Base-by-base conservation (phyloP, 345 rosid species). In the Gossypium mustelinum region DNA sequence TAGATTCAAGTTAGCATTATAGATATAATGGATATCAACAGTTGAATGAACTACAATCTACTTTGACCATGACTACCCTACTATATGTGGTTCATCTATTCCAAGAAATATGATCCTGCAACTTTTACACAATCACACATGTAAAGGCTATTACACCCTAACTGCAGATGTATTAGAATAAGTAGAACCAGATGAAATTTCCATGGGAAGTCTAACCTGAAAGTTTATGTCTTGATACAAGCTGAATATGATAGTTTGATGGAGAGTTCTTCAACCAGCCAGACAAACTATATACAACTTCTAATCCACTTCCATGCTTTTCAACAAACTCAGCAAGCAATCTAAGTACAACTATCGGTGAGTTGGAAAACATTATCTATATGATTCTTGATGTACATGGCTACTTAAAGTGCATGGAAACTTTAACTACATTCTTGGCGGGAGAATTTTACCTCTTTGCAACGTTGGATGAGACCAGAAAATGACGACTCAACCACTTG, bases 401-500 rank as follows among this genome's bases (percentile, higher is more conserved):
- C 39, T 18, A 73, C 18, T 17, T 65, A 73, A 41, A 20, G 16
- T 52, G 74, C 7, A 63, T 17, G 12, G 16, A 56, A 48, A 78
- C 25, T 66, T 27, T 64, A 73, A 50, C 11, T 11, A 62, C 47
- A 47, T 50, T 48, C 60, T 50, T 29, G 44, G 16, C 17, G 34
- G 47, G 17, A 13, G 2, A 64, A 14, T 4, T 2, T 50, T 76
- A 91, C 99, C 93, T 86, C 84, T 95, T 90, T 11, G 98, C 94
- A 59, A 84, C 75, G 75, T 89, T 84, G 62, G 99, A 93, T 34
- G 99, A 82, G 54, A 91, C 79, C 70, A 82, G 83, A 78, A 89
- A 95, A 50, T 87, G 90, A 73, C 97, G 93, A 86, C 98, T 93
- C 74, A 95, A 79, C 99, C 99, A 95, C 84, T 95, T 95, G 83